These are phyloP conservation scores for Colletotrichum destructivum DNA, from an alignment of 2,329 filamentous ascomycete genomes.

Conservation along the genomic window DNA sequence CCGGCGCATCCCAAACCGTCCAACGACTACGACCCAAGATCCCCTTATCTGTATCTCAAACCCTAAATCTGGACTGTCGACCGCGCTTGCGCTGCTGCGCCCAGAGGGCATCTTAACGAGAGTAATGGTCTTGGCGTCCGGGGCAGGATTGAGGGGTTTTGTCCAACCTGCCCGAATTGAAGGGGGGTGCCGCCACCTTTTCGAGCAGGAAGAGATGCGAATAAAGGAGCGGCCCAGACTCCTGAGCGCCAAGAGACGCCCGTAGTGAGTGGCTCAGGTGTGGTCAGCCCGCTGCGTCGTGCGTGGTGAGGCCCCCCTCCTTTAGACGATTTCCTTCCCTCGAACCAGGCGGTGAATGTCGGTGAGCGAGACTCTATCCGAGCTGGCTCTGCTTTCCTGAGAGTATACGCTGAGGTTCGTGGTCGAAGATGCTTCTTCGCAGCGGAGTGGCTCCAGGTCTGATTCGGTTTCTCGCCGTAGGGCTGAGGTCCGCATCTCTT, in stretches of 20 bases:
- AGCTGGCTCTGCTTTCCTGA: constrained; percentile 33
- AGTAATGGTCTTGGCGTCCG: constrained; percentile 38
- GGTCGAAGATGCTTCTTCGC: constrained; percentile 31
- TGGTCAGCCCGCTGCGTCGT: constrained; percentile 1
- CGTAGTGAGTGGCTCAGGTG: constrained; percentile 22
- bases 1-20: constrained; percentile 35
- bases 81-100: constrained; percentile 25
- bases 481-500: constrained; percentile 20
- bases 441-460: constrained; percentile 33
- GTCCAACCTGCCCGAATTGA: constrained; percentile 27
- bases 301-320: constrained; percentile 12
- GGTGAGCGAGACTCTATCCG: constrained; percentile 26
- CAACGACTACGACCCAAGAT: constrained; percentile 38
- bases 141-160: constrained; percentile 30
- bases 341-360: constrained; percentile 29
- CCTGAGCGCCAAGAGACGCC: constrained; percentile 28
- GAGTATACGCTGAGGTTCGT: constrained; percentile 31
- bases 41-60: constrained; percentile 39
- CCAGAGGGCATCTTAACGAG: constrained; percentile 27
- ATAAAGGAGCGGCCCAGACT: constrained; percentile 23
- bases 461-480: constrained; percentile 34
- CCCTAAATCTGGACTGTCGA: constrained; percentile 33
- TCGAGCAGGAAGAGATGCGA: not conserved
- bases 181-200: constrained; percentile 9
- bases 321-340: constrained; percentile 36